Conservation (phyloP, 139 green algal species). For the Picochlorum sp. region DNA sequence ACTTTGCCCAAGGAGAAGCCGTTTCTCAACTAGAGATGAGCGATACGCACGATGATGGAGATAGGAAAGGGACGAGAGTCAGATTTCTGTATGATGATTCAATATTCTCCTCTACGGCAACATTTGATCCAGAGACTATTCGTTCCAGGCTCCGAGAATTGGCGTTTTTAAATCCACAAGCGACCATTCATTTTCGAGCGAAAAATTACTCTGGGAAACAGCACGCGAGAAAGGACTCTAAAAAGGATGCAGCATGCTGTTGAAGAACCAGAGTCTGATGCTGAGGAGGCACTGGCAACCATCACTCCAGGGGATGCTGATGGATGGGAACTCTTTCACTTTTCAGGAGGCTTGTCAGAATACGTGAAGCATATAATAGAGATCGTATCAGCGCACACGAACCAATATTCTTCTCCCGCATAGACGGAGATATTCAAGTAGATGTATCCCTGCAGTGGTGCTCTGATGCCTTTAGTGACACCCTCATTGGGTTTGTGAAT, state of each 20-base stretch:
- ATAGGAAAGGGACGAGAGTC: slow-evolving; percentile 54
- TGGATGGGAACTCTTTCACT: slow-evolving; percentile 63
- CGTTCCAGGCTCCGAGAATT: slow-evolving; percentile 78
- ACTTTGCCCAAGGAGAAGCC: slow-evolving; percentile 54
- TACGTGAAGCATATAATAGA: slow-evolving; percentile 72
- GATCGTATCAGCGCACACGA: slow-evolving; percentile 60
- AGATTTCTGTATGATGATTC: slow-evolving; percentile 74
- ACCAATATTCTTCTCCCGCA: slow-evolving; percentile 48
- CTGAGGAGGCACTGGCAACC: background rate
- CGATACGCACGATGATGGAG: slow-evolving; percentile 16
- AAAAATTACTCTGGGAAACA: background rate
- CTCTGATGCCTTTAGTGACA: slow-evolving; percentile 68
- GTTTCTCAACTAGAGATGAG: slow-evolving; percentile 5
- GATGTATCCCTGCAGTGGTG: slow-evolving; percentile 84
- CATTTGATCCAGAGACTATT: slow-evolving; percentile 75
- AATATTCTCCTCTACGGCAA: slow-evolving; percentile 60
- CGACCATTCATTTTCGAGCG: slow-evolving; percentile 48
- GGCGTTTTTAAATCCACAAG: slow-evolving; percentile 87
- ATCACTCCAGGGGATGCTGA: slow-evolving; percentile 4
- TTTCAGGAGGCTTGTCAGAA: slow-evolving; percentile 61
- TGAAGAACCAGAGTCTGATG: background rate
- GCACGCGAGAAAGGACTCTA: background rate
- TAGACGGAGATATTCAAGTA: slow-evolving; percentile 60
- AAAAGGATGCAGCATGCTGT: background rate
- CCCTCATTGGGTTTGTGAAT: slow-evolving; percentile 91